Base-by-base conservation (phyloP, 2,329 filamentous ascomycete genomes). In the Epichloe scottii region DNA sequence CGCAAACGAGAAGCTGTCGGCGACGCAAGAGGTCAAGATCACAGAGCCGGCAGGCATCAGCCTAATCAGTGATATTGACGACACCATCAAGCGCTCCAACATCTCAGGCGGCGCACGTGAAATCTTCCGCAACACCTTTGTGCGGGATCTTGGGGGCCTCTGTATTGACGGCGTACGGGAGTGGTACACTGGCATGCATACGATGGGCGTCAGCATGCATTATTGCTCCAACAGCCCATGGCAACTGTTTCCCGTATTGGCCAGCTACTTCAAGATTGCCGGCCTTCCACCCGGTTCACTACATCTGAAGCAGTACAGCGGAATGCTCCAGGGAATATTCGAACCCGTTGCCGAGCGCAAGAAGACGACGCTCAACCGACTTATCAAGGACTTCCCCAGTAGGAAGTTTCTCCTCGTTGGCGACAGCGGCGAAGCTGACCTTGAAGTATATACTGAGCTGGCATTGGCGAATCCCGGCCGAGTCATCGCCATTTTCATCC, bases 221-320 rank as follows among this genome's bases (percentile, higher is more conserved):
- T 98, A 98, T 66, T 94, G 95, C 57, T 98, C 93, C n/a, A 98
- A 98, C 67, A 95, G 91, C 48, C 93, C 93, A 0, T 98, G 94
- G 94, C 94, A 98, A 65, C 76, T 98, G 6, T 98, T 88, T 60
- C 93, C 93, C 0, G 81, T 97, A 2, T 72, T 98, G 11, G 85
- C 87, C 5, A 88, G 80, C 49, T 98, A 86, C 64, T 95, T 97
- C 65, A 81, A 83, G 56, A 69, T 85, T 40, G 86, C 87, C 6
- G 86, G 86, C 1, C 71, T 98, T 1, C 93, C 93, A 0, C 79
- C 79, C 0, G 94, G 93, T 0, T 96, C 91, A 0, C 87, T 97
- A 57, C 94, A 98, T 63, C 68, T 98, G 57, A 98, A 98, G 66
- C 89, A 95, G 57, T 98, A 98, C 67, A 88, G 82, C 54, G 93